Evolutionary conservation across 768 basidiomycete genomes (phyloP), one percentile per base, ranked within the genome.

Genomic region (Amanita inopinata): DNA sequence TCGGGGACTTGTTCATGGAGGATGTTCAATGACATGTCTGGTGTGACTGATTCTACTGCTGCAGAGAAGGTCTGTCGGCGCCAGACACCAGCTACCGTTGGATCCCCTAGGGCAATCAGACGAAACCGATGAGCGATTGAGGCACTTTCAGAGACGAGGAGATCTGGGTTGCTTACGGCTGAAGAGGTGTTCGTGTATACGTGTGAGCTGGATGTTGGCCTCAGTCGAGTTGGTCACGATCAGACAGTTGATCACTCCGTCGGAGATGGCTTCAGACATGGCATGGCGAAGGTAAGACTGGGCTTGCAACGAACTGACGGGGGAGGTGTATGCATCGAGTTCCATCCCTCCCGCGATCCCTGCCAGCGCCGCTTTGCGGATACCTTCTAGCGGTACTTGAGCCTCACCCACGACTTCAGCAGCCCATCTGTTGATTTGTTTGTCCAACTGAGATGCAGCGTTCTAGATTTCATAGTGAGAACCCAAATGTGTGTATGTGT

Each of bases 81-180:
- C 89, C 89, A 92, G 14, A 92, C 88, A 30, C 76, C 74, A 0
- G 89, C 89, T n/a, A 92, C 86, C 3, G 85, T 80, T 9, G 89
- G 80, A 53, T 91, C 85, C 38, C 85, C 86, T 90, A 52, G n/a
- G n/a, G n/a, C n/a, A n/a, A n/a, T n/a, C n/a, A n/a, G 32, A 40
- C 11, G 14, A 33, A 38, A 38, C n/a, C 12, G 22, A 23, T 8
- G n/a, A n/a, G 17, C 23, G 33, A 27, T n/a, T 10, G 15, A 20
- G 27, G 12, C 12, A 8, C 17, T 5, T 34, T 3, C 6, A 30
- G 7, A 23, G 24, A 28, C 15, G 14, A 34, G 18, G 34, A 8
- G 28, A 25, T 46, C n/a, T 12, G 22, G 38, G 23, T 12, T n/a
- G 67, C 86, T 56, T 54, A 88, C 89, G 76, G 18, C 80, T 70